Evolutionary conservation across 345 rosid species (phyloP), one percentile per base, ranked within the genome.

Genomic region (Pistacia integerrima): DNA sequence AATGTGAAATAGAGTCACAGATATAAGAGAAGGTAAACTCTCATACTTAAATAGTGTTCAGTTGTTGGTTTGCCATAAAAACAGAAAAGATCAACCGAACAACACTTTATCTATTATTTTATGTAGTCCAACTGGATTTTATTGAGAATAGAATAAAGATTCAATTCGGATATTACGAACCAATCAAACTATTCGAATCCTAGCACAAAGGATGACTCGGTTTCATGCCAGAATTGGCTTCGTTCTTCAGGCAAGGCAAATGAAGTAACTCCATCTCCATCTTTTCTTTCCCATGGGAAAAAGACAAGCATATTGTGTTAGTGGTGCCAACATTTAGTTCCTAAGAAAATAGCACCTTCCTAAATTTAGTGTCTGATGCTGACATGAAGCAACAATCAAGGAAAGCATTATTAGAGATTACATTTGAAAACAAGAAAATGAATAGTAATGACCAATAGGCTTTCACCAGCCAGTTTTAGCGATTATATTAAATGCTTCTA

Each of bases 1-100:
- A 59, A 10, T 20, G 64, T 3, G 25, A 59, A 25, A 11, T 28
- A 28, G 41, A 10, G 11, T 28, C 18, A 62, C 17, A 4, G 65
- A 30, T 13, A 30, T 13, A 11, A 28, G 65, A 30, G 14, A 61
- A 62, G 17, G 16, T 25, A 41, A 62, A 62, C 18, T 51, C 17
- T 41, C 46, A 41, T 25, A 25, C 6, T 41, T 41, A 41, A 41
- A 41, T 41, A 0, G 5, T 14, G 33, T 14, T 41, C 22, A 14
- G 67, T 56, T 74, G 55, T 65, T 41, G 51, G 70, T 13, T 74
- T 74, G 17, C 22, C 55, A 59, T 25, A 25, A 12, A 69, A 25
- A 25, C 25, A 25, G 25, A 1, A 25, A 25, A 25, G 25, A 25
- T 25, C 20, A 51, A 28, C 12, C 60, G 20, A 28, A 18, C 58